Evolutionary conservation across 1,284 basidiomycete genomes (phyloP).

Genomic region (Cutaneotrichosporon arboriforme): DNA sequence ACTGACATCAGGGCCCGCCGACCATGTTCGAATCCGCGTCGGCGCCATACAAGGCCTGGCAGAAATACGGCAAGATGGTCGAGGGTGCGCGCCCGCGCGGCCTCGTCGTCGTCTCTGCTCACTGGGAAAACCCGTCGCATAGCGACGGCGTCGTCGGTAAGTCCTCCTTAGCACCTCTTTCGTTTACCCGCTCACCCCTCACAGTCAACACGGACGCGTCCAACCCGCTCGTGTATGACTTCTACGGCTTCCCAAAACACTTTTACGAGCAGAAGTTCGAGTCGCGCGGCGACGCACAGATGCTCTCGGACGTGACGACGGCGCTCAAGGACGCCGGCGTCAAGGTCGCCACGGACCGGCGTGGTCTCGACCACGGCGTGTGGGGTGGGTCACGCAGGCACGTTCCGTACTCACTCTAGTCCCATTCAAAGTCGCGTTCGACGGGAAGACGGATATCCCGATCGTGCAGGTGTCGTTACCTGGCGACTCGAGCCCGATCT

Average conservation of each 20-base stretch:
- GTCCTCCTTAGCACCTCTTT: slow-evolving; percentile 4
- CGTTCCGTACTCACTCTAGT: slow-evolving; percentile 47
- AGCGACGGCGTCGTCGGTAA: slow-evolving; percentile 28
- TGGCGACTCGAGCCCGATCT: slow-evolving; percentile 32
- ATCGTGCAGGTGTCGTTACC: slow-evolving; percentile 50
- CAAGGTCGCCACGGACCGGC: slow-evolving; percentile 21
- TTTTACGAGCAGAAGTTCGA: slow-evolving; percentile 47
- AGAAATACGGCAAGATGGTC: slow-evolving; percentile 40
- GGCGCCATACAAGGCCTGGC: slow-evolving; percentile 48
- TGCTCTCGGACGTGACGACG: slow-evolving; percentile 29
- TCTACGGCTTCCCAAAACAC: slow-evolving; percentile 48
- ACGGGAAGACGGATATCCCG: slow-evolving; percentile 36
- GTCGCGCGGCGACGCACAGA: slow-evolving; percentile 23
- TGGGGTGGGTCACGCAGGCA: slow-evolving; percentile 46
- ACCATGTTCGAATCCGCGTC: slow-evolving; percentile 46
- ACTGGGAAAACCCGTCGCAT: slow-evolving; percentile 47
- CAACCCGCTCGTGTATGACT: slow-evolving; percentile 51
- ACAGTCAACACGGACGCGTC: slow-evolving; percentile 42
- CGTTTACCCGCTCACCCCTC: neutral
- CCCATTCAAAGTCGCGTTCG: slow-evolving; percentile 48
- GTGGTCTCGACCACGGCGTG: slow-evolving; percentile 51
- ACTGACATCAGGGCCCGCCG: slow-evolving; percentile 42
- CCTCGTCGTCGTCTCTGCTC: slow-evolving; percentile 49
- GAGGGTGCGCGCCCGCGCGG: slow-evolving; percentile 36
- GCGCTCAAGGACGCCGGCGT: slow-evolving; percentile 34